Evolutionary conservation across 75 land plant species (phyloP).

Genomic region (Larix kaempferi): DNA sequence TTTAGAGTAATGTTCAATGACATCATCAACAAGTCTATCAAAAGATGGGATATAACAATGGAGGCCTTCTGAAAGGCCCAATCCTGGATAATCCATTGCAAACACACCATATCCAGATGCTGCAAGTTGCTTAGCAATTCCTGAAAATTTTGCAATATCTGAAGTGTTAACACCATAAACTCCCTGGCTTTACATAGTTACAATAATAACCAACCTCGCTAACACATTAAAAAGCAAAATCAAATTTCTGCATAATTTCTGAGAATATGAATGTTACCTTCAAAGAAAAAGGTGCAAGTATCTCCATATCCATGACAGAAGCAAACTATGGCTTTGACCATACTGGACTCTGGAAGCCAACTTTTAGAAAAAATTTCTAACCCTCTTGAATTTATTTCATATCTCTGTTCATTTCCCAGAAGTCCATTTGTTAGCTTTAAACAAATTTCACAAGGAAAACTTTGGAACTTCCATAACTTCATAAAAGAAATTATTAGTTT

Average conservation of each 20-base stretch:
- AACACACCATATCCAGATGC: constrained; percentile 83
- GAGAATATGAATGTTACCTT: constrained; percentile 42
- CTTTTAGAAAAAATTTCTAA: constrained; percentile 79
- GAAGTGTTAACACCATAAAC: background rate
- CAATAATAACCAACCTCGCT: background rate
- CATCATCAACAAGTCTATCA: constrained; percentile 84
- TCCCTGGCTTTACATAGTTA: background rate
- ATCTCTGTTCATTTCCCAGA: constrained; percentile 40
- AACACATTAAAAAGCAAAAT: background rate
- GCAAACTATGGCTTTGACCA: constrained; percentile 62
- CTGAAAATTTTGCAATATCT: constrained; percentile 29
- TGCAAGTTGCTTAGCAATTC: constrained; percentile 83
- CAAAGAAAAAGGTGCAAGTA: constrained; percentile 90
- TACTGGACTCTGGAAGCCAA: constrained; percentile 68
- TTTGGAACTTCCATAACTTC: background rate
- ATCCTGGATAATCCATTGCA: constrained; percentile 97
- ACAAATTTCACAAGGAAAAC: background rate
- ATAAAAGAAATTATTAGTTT: background rate
- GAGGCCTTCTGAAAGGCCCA: constrained; percentile 94
- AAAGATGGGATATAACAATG: constrained; percentile 88
- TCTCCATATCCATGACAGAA: constrained; percentile 97
- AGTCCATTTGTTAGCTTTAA: constrained; percentile 1
- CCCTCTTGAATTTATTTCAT: constrained; percentile 73
- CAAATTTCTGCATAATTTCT: background rate
- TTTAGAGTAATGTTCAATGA: constrained; percentile 74